Evolutionary conservation across 2,329 filamentous ascomycete species (phyloP).

Genomic region (Coccinonectria pachysandricola): DNA sequence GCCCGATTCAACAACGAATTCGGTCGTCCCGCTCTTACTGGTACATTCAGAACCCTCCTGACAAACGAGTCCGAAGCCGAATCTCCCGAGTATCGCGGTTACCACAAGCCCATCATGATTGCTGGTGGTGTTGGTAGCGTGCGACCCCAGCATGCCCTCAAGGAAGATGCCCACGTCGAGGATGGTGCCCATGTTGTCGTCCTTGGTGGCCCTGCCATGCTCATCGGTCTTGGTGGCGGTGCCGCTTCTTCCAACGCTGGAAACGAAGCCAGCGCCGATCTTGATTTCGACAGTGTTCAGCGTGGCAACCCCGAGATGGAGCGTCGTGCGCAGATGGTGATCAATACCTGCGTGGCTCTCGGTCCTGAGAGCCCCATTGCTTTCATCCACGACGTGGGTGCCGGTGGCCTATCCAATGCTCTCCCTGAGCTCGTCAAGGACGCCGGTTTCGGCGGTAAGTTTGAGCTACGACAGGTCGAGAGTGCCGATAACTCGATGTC

Average conservation of each 20-base stretch:
- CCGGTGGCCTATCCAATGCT: constrained; percentile 67
- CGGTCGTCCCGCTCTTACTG: constrained; percentile 76
- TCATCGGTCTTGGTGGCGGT: constrained; percentile 81
- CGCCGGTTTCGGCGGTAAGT: constrained; percentile 79
- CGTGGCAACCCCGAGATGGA: constrained; percentile 96
- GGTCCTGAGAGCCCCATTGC: constrained; percentile 81
- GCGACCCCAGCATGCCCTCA: constrained; percentile 80
- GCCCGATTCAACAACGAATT: constrained; percentile 98
- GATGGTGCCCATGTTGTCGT: constrained; percentile 88
- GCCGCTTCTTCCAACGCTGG: constrained; percentile 87
- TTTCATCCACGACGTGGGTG: constrained; percentile 96
- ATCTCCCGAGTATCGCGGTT: constrained; percentile 65
- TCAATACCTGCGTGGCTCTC: constrained; percentile 82
- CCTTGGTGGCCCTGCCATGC: constrained; percentile 90
- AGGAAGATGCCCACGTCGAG: constrained; percentile 67
- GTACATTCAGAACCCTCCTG: constrained; percentile 85
- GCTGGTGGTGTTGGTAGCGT: constrained; percentile 92
- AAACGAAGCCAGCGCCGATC: constrained; percentile 76
- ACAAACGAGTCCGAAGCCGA: constrained; percentile 41
- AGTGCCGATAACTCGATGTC: constrained; percentile 87
- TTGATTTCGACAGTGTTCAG: constrained; percentile 96
- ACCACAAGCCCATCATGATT: constrained; percentile 98
- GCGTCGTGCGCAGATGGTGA: constrained; percentile 91
- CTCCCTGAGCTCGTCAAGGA: constrained; percentile 82
- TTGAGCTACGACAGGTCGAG: constrained; percentile 90